Base-by-base conservation (phyloP, 805 yeast genomes). In the Peterozyma toletana region DNA sequence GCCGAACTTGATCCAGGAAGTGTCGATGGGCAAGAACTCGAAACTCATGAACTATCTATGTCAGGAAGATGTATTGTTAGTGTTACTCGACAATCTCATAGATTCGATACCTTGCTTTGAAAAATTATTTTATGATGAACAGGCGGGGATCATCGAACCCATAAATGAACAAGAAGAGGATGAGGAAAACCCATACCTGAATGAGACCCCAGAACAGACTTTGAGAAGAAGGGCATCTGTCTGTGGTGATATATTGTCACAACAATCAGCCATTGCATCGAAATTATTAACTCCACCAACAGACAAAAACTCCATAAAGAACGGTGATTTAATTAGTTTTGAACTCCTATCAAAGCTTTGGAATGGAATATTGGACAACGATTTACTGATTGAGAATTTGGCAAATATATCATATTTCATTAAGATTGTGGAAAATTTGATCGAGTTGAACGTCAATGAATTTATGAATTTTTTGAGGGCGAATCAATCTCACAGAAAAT, bases 351-450 rank as follows among this genome's bases (percentile, higher is more conserved):
- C 34, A 6, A 38, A 40, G 30, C 17, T 46, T 3, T 43, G 45
- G 42, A 40, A 39, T 13, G 38, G 41, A 3, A 40, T 46, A 4
- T 13, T 40, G 31, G 35, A 27, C 9, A 14, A 31, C 4, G 35
- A 37, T 14, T 39, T 30, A 18, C 33, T n/a, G 10, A 33, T 37
- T 11, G 43, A 39, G 21, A 39, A 21, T 30, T 14, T 40, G 27
- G 29, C 35, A 38, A 42, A 40, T 33, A 16, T 40, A 21, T 34
- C 27, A 3, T 31, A 36, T 9, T 88, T 93, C 63, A 80, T 90
- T 70, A 89, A 86, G 58, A 79, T 90, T 46, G 81, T 85, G 41
- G 97, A 91, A 52, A 87, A 86, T 47, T 70, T 93, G 39, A 70
- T 91, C 40, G 89, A 86, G 50, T 82, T 83, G 63, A 84, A 89